These are phyloP conservation scores for Basidioascus undulatus DNA, from an alignment of 768 basidiomycete species.

Conservation along the genomic window DNA sequence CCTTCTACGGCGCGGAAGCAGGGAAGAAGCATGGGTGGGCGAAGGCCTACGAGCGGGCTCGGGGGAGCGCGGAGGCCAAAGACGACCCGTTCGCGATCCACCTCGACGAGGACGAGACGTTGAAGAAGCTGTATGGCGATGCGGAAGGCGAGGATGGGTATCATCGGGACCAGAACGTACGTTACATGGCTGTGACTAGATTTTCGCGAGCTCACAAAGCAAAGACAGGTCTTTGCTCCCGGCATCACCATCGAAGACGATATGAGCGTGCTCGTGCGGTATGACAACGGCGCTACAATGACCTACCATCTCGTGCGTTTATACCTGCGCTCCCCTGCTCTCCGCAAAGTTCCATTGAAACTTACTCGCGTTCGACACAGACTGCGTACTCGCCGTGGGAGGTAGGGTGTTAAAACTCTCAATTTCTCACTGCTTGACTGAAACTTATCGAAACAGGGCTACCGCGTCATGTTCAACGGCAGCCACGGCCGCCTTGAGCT, in stretches of 20 bases:
- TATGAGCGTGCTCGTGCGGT: conserved; percentile 27
- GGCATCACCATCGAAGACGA: conserved; percentile 30
- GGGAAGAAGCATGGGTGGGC: conserved; percentile 28
- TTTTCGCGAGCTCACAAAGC: neutral
- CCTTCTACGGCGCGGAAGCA: conserved; percentile 27
- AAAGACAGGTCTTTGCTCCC: conserved; percentile 20
- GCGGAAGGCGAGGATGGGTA: conserved; percentile 29
- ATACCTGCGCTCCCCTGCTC: conserved; percentile 8
- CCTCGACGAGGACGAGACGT: conserved; percentile 22
- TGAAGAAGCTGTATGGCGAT: conserved; percentile 26
- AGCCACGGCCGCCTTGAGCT: conserved; percentile 29
- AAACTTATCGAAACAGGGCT: conserved; percentile 20
- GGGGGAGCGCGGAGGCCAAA: conserved; percentile 23
- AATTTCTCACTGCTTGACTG: no score
- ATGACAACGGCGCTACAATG: conserved; percentile 27
- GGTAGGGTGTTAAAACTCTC: no score
- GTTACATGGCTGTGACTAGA: neutral
- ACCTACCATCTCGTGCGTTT: conserved; percentile 27
- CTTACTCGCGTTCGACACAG: conserved; percentile 7
- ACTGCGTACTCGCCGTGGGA: conserved; percentile 26
- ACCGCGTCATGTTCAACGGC: conserved; percentile 31
- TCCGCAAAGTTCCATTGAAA: neutral
- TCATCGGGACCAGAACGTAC: conserved; percentile 27
- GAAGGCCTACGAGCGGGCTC: conserved; percentile 24
- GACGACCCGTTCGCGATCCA: conserved; percentile 29